Evolutionary conservation across 352 stramenopile genomes (phyloP).

Genomic region (Pythium angustatum): DNA sequence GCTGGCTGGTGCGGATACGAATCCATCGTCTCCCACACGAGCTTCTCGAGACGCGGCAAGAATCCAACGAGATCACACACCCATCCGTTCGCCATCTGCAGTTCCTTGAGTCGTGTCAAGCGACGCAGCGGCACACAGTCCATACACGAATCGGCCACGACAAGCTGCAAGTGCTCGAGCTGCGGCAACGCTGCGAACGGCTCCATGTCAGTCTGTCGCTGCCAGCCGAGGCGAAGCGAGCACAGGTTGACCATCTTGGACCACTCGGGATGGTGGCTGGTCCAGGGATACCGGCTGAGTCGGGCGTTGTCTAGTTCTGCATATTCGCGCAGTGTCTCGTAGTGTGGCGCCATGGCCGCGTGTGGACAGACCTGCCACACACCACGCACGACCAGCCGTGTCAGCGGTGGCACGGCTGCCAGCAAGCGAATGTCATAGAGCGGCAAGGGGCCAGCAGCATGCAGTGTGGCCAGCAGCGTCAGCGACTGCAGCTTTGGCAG

Average conservation of each 20-base stretch:
- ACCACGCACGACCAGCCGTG: neutral
- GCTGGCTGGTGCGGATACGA: too few species aligned
- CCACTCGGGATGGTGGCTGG: neutral
- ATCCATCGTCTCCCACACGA: neutral
- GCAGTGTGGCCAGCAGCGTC: neutral
- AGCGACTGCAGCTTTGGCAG: neutral
- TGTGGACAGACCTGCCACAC: neutral
- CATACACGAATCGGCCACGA: neutral
- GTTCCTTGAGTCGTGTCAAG: neutral
- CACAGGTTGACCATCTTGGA: neutral
- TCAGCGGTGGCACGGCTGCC: neutral
- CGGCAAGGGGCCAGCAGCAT: neutral
- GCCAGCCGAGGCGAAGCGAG: neutral
- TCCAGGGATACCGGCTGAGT: too few species aligned
- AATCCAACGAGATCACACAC: slow-evolving; percentile 1
- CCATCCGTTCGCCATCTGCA: neutral
- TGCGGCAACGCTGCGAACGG: neutral
- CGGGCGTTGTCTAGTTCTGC: neutral
- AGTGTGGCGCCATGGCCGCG: neutral
- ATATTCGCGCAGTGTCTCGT: slow-evolving; percentile 1
- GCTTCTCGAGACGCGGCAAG: neutral
- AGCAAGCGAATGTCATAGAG: neutral
- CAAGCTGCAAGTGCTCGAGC: slow-evolving; percentile 3
- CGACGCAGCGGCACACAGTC: neutral
- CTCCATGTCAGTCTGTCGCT: neutral